These are phyloP conservation scores for Cocos nucifera DNA, from an alignment of 176 grass and related monocot genomes.

Conservation along the genomic window DNA sequence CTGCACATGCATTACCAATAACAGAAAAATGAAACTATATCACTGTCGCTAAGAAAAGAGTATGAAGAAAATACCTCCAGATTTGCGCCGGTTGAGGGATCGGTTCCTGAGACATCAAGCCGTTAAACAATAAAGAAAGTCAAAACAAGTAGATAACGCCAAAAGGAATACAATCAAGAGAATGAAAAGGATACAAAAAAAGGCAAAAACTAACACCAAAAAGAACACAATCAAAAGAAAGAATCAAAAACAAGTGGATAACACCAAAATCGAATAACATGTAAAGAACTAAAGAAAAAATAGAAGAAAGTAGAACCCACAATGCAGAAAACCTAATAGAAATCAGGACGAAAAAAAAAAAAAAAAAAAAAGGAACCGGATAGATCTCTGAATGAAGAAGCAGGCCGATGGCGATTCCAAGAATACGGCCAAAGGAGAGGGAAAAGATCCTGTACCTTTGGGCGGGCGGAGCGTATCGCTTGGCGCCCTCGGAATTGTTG, in stretches of 20 bases:
- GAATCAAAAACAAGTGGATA: too few species aligned
- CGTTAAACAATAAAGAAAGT: not conserved
- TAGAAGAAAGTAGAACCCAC: not conserved
- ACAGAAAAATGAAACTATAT: too few species aligned
- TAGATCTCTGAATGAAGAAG: not conserved
- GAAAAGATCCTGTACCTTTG: not conserved
- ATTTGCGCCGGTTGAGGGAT: constrained; percentile 1
- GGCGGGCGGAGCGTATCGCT: constrained; percentile 3
- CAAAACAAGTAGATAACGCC: not conserved
- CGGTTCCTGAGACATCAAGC: constrained; percentile 1
- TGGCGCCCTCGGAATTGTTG: constrained; percentile 1
- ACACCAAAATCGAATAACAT: too few species aligned
- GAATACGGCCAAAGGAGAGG: not conserved
- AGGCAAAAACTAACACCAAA: not conserved
- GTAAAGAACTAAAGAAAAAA: not conserved
- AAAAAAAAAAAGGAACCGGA: not conserved
- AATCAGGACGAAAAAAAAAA: too few species aligned
- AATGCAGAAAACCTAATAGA: not conserved
- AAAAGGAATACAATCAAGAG: not conserved
- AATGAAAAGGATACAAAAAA: not conserved
- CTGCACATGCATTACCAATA: too few species aligned
- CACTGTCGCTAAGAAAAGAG: not conserved
- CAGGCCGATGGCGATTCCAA: not conserved
- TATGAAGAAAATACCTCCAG: constrained; percentile 3
- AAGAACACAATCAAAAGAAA: too few species aligned